Evolutionary conservation across 306 rosid genomes (phyloP).

Genomic region (Acacia confusa): DNA sequence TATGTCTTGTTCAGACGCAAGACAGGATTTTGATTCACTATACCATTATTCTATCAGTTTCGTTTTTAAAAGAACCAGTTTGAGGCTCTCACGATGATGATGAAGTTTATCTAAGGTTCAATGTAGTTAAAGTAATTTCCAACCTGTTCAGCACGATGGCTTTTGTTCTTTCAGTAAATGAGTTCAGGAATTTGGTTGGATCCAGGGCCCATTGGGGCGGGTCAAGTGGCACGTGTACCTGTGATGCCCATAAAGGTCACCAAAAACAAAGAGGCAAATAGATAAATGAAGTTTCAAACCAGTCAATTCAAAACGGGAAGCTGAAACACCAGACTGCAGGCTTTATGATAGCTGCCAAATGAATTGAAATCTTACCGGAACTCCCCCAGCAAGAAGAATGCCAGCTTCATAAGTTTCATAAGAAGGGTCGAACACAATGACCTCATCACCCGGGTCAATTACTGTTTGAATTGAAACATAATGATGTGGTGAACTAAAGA

Average conservation of each 20-base stretch:
- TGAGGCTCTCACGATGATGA: conserved; percentile 12
- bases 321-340: conserved; percentile 1
- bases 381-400: conserved; percentile 71
- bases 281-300: background rate
- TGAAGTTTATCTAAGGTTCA: conserved; percentile 3
- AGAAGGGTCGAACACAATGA: conserved; percentile 67
- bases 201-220: conserved; percentile 84
- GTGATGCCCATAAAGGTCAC: conserved; percentile 29
- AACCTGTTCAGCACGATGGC: conserved; percentile 82
- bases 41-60: background rate
- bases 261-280: conserved; percentile 17
- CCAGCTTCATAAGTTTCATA: conserved; percentile 69
- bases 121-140: conserved; percentile 22
- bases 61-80: background rate
- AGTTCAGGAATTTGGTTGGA: conserved; percentile 52
- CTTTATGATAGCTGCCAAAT: background rate
- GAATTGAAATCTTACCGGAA: conserved; percentile 57
- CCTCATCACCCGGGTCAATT: conserved; percentile 80
- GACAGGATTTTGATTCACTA: conserved; percentile 28
- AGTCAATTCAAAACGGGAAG: conserved; percentile 8
- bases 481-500: background rate
- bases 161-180: conserved; percentile 72
- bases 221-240: conserved; percentile 74
- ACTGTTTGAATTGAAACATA: conserved; percentile 50
- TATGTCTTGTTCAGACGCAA: background rate